Evolutionary conservation across 164 flowering plant genomes (phyloP).

Genomic region (Nymphaea colorata): DNA sequence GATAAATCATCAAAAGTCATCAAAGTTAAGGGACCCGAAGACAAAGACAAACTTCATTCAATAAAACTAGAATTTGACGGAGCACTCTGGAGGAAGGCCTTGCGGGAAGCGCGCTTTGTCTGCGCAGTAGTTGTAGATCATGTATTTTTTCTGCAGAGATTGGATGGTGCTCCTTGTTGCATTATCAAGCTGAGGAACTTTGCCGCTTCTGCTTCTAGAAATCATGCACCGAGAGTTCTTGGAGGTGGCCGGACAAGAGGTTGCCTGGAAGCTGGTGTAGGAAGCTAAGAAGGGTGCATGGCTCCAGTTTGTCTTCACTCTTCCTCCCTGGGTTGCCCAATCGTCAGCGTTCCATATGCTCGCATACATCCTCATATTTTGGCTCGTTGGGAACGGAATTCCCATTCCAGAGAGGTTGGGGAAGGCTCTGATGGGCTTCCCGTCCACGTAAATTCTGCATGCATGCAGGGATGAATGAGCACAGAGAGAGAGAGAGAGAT

Average conservation of each 20-base stretch:
- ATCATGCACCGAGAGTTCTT: neutral
- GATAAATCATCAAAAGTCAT: no score
- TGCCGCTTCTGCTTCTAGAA: neutral
- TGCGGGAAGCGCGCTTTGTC: conserved; percentile 52
- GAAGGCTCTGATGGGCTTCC: conserved; percentile 20
- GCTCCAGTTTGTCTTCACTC: conserved; percentile 39
- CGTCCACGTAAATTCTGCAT: conserved; percentile 26
- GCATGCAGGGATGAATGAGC: no score
- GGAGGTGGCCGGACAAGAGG: neutral
- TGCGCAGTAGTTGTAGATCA: conserved; percentile 84
- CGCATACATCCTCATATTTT: conserved; percentile 29
- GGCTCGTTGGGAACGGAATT: conserved; percentile 19
- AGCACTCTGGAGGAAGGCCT: conserved; percentile 64
- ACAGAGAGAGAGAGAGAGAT: neutral
- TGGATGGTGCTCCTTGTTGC: conserved; percentile 15
- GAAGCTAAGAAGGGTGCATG: conserved; percentile 25
- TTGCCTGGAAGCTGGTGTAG: conserved; percentile 2
- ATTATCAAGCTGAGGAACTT: neutral
- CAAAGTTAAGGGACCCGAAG: no score
- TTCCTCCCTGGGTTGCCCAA: conserved; percentile 49
- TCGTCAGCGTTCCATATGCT: conserved; percentile 43
- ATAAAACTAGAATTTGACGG: conserved; percentile 33
- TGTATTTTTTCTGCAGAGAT: conserved; percentile 57
- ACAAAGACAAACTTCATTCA: no score
- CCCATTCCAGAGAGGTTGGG: conserved; percentile 23